Base-by-base conservation (phyloP, 2,329 filamentous ascomycete genomes). In the Pseudogymnoascus sp. region DNA sequence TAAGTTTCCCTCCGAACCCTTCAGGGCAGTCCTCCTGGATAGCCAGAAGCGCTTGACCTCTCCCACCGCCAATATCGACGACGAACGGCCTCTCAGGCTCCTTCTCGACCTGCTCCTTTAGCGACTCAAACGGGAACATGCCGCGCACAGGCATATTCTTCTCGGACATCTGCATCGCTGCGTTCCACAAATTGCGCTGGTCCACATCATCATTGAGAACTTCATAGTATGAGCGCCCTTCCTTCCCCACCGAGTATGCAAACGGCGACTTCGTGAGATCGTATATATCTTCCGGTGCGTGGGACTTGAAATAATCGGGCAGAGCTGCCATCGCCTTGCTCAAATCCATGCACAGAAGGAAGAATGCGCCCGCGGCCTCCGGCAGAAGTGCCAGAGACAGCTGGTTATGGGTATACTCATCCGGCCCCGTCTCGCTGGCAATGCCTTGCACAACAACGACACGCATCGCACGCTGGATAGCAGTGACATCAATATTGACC, bases 351-450 rank as follows among this genome's bases (percentile, higher is more conserved):
- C 61, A 63, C 20, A 74, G 68, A 38, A 71, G 66, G 59, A 73
- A 70, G 60, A 74, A 71, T 2, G 67, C 65, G 1, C 71, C 73
- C 1, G 72, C 60, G 0, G 62, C 69, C 9, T 67, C 61, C 0
- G 72, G 69, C 25, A 69, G 65, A 41, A 72, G 65, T 6, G 67
- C 63, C 25, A 63, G 67, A 0, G 72, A 73, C 33, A 71, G 64
- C n/a, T 64, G 61, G 30, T 73, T 75, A 57, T 73, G 71, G 12
- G 70, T 68, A 60, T 74, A 75, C 6, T 64, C 64, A 62, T 72
- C 68, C 2, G 68, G 64, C 0, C 62, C 66, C 1, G 69, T 69
- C 62, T 75, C 71, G 14, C 33, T 41, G 39, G 70, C 71, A 38
- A 74, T 61, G 18, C 72, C 73, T 59, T 69, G 66, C 20, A 63